Evolutionary conservation across 106 monocot species (phyloP).

Genomic region (Iris macrosiphon): DNA sequence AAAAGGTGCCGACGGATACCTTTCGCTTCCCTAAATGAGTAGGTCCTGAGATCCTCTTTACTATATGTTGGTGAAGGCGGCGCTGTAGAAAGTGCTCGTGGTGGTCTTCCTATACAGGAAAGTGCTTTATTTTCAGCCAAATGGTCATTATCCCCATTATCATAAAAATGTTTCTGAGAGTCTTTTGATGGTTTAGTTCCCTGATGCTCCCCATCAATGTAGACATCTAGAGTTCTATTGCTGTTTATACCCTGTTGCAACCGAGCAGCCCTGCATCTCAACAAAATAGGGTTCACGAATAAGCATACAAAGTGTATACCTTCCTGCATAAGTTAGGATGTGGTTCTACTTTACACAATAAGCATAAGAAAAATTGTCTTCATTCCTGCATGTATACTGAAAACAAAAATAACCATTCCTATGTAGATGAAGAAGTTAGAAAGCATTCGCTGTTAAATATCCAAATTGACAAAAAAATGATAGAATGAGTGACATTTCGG

Average conservation of each 20-base stretch:
- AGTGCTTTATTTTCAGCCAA: conserved; percentile 24
- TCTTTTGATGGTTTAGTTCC: conserved; percentile 5
- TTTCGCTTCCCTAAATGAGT: conserved; percentile 36
- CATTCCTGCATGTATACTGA: conserved; percentile 6
- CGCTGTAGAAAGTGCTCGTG: conserved; percentile 43
- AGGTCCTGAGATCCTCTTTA: conserved; percentile 30
- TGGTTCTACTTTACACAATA: conserved; percentile 8
- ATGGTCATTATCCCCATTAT: conserved; percentile 11
- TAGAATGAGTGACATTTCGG: too few species aligned
- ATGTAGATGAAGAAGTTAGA: too few species aligned
- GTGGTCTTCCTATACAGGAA: conserved; percentile 46
- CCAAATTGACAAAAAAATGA: too few species aligned
- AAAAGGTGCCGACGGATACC: conserved; percentile 12
- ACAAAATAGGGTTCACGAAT: conserved; percentile 29
- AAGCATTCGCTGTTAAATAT: too few species aligned
- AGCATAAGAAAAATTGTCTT: conserved; percentile 18
- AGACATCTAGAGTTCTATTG: conserved; percentile 33
- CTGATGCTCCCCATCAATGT: conserved; percentile 46
- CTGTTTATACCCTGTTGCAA: conserved; percentile 10
- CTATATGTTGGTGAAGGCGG: conserved; percentile 32
- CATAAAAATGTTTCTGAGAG: conserved; percentile 6
- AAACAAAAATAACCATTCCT: too few species aligned
- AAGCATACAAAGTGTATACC: too few species aligned
- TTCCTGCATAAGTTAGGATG: too few species aligned
- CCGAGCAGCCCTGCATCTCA: conserved; percentile 29